Evolutionary conservation across 495 filamentous ascomycete species (phyloP).

Genomic region (Pyronema omphalodes): DNA sequence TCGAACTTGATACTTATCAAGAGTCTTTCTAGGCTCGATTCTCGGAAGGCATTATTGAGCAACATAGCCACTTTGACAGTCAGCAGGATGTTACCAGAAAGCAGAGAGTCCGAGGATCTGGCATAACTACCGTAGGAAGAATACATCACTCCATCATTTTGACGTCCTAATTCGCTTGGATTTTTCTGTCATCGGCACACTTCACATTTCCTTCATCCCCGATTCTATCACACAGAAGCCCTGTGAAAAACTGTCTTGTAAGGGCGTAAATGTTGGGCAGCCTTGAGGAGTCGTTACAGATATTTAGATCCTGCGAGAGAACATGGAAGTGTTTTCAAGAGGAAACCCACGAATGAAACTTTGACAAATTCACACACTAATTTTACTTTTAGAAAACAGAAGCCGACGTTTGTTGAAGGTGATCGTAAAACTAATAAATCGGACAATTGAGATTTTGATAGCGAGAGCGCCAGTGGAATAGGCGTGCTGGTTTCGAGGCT

Average conservation of each 20-base stretch:
- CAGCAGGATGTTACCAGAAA: constrained; percentile 16
- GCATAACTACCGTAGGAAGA: constrained; percentile 34
- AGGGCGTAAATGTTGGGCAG: constrained; percentile 25
- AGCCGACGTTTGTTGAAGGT: too few relatives aligned
- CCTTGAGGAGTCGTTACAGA: constrained; percentile 6
- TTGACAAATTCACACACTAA: too few relatives aligned
- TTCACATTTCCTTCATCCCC: not conserved
- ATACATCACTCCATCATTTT: constrained; percentile 34
- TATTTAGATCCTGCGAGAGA: too few relatives aligned
- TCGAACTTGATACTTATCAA: constrained; percentile 26
- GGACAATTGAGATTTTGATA: too few relatives aligned
- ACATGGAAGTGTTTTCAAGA: too few relatives aligned
- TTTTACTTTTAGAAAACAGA: too few relatives aligned
- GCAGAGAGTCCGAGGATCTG: constrained; percentile 36
- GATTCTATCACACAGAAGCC: not conserved
- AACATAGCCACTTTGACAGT: not conserved
- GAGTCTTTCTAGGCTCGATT: constrained; percentile 29
- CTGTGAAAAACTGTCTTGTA: constrained; percentile 16
- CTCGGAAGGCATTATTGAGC: constrained; percentile 16
- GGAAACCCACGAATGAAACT: too few relatives aligned
- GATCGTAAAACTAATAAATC: too few relatives aligned
- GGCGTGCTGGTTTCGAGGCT: too few relatives aligned
- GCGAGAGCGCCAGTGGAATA: too few relatives aligned
- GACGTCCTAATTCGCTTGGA: too few relatives aligned
- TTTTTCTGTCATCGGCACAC: not conserved